A percentile compares a stretch with the other conserved stretches of the same genome.
Evolutionary conservation across 805 yeast species (phyloP).

Genomic region (Wickerhamiella shivajii): DNA sequence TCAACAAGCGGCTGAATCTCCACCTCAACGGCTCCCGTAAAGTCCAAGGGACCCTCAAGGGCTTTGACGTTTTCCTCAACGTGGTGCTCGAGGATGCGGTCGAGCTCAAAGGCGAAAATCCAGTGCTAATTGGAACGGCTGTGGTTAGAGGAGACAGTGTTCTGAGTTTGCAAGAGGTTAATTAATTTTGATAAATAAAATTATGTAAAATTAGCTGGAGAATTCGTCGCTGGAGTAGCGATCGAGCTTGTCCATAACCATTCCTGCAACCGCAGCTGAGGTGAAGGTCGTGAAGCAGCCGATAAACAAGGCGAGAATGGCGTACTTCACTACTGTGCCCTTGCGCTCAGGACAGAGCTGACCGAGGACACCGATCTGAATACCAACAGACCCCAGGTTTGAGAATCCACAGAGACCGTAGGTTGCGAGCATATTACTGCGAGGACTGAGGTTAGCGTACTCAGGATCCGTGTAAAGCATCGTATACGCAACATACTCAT

Average conservation of each 20-base stretch:
- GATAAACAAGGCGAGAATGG: conserved; percentile 35
- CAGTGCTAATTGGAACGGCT: conserved; percentile 47
- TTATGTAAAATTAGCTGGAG: no score
- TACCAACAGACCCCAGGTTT: conserved; percentile 47
- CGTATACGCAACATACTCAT: conserved; percentile 44
- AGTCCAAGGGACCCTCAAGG: conserved; percentile 68
- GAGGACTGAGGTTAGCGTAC: conserved; percentile 33
- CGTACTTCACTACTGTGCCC: conserved; percentile 33
- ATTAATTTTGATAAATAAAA: no score
- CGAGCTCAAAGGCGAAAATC: conserved; percentile 40
- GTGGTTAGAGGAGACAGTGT: conserved; percentile 68
- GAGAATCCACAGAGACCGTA: conserved; percentile 51
- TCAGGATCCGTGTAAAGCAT: conserved; percentile 28
- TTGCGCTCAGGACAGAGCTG: conserved; percentile 38
- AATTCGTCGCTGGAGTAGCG: no score
- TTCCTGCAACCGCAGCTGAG: conserved; percentile 47
- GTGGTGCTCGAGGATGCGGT: conserved; percentile 57
- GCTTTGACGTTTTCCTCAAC: conserved; percentile 70
- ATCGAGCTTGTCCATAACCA: conserved; percentile 40
- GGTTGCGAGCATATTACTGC: conserved; percentile 43
- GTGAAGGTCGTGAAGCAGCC: conserved; percentile 41
- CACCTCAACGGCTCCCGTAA: conserved; percentile 67
- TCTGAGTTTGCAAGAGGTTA: conserved; percentile 44
- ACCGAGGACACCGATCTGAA: conserved; percentile 44
- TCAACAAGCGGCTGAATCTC: conserved; percentile 61